phyloP scores from a whole-genome alignment of 129 eudicot genomes.

The Escallonia herrerae region DNA sequence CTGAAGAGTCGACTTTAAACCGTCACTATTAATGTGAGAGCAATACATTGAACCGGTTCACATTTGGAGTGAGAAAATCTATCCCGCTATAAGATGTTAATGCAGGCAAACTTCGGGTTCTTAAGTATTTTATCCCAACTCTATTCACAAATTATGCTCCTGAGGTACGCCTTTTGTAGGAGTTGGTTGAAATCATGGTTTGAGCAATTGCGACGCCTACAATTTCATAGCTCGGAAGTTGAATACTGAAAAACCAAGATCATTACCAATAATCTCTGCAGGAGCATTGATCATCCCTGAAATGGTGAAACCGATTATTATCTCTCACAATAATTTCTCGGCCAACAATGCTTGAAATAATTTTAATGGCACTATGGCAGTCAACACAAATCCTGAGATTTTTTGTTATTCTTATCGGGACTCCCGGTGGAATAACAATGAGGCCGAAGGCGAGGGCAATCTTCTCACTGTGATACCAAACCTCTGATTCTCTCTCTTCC shows the following conservation, averaged over 20 bases:
- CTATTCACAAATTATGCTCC: no score
- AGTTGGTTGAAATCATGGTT: no score
- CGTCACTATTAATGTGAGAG: no score
- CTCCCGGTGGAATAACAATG: conserved; percentile 52
- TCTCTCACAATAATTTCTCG: conserved; percentile 73
- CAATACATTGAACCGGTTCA: no score
- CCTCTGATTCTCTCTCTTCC: conserved; percentile 82
- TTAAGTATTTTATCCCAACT: no score
- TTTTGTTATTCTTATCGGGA: conserved; percentile 69
- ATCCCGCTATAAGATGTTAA: no score
- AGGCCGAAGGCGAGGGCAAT: conserved; percentile 79
- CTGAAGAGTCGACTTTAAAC: no score
- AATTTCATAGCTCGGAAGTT: no score
- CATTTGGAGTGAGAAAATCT: no score
- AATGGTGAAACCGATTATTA: conserved; percentile 62
- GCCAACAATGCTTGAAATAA: conserved; percentile 52
- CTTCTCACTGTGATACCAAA: conserved; percentile 77
- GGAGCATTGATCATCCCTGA: conserved; percentile 46
- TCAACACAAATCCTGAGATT: conserved; percentile 72
- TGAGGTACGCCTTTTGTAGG: no score
- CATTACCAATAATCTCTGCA: conserved; percentile 76
- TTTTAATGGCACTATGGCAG: conserved; percentile 69
- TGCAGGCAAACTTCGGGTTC: no score
- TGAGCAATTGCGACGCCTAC: no score
- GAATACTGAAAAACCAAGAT: background rate